phyloP scores from a whole-genome alignment of 2,329 filamentous ascomycete species.

The Botryosphaeria dothidea region DNA sequence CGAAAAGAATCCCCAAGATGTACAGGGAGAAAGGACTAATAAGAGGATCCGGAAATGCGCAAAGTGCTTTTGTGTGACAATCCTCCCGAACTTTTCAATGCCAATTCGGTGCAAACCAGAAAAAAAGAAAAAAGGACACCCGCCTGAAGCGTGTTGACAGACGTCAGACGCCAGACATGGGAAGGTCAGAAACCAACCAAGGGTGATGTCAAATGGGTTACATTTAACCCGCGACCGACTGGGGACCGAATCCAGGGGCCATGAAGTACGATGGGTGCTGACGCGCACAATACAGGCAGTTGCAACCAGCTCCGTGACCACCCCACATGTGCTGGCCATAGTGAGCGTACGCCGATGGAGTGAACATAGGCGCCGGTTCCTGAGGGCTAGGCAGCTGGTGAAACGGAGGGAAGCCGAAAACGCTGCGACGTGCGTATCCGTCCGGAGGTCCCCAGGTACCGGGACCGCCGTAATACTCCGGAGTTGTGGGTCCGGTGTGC shows the following conservation, averaged over 20 bases:
- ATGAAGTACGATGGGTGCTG: constrained; percentile 41
- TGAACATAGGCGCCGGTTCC: constrained; percentile 36
- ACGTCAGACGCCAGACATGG: constrained; percentile 5
- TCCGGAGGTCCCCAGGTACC: constrained; percentile 50
- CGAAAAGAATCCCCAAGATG: constrained; percentile 12
- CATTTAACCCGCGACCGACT: constrained; percentile 37
- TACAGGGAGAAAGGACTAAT: constrained; percentile 11
- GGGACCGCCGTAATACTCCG: constrained; percentile 52
- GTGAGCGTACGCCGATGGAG: constrained; percentile 34
- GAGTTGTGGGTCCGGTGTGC: constrained; percentile 55
- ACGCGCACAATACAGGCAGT: constrained; percentile 39
- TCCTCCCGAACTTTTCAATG: constrained; percentile 17
- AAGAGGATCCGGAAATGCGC: constrained; percentile 16
- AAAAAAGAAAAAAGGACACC: not conserved
- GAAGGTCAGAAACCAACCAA: not conserved
- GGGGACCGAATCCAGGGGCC: constrained; percentile 39
- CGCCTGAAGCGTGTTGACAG: not conserved
- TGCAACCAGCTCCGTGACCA: constrained; percentile 38
- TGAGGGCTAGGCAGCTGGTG: constrained; percentile 38
- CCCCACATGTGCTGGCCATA: constrained; percentile 40
- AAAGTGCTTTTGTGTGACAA: constrained; percentile 19
- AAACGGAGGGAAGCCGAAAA: constrained; percentile 40
- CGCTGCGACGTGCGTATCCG: constrained; percentile 43
- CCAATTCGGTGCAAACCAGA: constrained; percentile 17
- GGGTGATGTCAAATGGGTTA: not conserved